Evolutionary conservation across 2,329 filamentous ascomycete species (phyloP), one percentile per base, ranked within the genome.

Genomic region (Xylariaceae sp.): DNA sequence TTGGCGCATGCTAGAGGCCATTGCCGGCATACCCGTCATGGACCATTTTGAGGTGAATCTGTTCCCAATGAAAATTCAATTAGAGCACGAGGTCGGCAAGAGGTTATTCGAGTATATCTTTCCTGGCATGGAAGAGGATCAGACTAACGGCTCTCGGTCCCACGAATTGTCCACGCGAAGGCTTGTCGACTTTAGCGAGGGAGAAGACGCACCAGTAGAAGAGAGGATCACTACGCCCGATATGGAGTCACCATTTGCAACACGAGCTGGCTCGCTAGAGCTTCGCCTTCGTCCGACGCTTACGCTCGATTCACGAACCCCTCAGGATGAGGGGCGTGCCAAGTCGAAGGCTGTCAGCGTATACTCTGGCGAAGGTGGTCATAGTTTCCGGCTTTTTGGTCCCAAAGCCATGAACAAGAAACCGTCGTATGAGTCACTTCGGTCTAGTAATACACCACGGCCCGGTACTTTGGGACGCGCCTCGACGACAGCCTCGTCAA

Each of bases 1-100:
- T 66, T 99, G 95, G 90, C 85, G 96, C 66, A 96, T 96, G 90
- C 78, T 99, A 5, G 94, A 99, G 71, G 91, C 94, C 7, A 96
- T 99, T 67, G 94, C 92, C 35, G 94, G 94, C 43, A 99, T 99
- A 54, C 90, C 92, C 0, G 91, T 99, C 31, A 89, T 99, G 76
- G 92, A 97, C 60, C 88, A 95, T 62, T 99, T 99, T 62, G 91
- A 97, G 68, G 89, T 99, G 48, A 90, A 91, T 48, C 74, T 99
- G 17, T 91, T 95, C 67, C 95, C 94, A 0, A 81, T 99, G 66
- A 95, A 90, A 68, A 85, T 99, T 18, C 94, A 99, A 66, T 76
- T 99, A 33, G 94, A 99, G 69, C 86, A 85, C 33, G 91, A 97
- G 60, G 85, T 96, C 43, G 92, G 91, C 40, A 92, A 95, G 71